These are phyloP conservation scores for Aspergillus baeticus DNA, from an alignment of 495 filamentous ascomycete genomes.

Conservation along the genomic window DNA sequence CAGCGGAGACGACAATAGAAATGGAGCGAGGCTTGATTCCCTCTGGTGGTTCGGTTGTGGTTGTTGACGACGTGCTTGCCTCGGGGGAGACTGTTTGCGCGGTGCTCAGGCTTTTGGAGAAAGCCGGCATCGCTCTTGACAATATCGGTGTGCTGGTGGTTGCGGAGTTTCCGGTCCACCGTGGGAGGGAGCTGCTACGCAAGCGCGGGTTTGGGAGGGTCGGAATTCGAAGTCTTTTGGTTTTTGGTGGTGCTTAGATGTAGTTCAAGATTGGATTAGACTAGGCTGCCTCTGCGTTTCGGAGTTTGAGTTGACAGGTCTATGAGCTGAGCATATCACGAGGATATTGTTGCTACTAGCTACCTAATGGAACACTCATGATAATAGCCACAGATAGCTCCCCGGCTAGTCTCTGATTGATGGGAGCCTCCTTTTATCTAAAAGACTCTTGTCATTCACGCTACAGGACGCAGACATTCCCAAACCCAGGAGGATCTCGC, in stretches of 20 bases:
- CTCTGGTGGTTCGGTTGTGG: slow-evolving; percentile 47
- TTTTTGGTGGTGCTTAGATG: slow-evolving; percentile 41
- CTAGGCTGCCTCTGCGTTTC: too few relatives aligned
- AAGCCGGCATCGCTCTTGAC: slow-evolving; percentile 43
- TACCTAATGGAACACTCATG: too few relatives aligned
- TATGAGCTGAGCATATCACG: too few relatives aligned
- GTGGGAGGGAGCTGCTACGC: slow-evolving; percentile 53
- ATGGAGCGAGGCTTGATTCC: slow-evolving; percentile 49
- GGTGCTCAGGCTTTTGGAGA: slow-evolving; percentile 49
- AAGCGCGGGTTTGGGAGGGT: slow-evolving; percentile 54
- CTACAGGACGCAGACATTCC: too few relatives aligned
- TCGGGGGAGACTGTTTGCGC: slow-evolving; percentile 60
- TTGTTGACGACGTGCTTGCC: slow-evolving; percentile 65
- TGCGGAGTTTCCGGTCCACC: slow-evolving; percentile 62
- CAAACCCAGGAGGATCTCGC: slow-evolving; percentile 33
- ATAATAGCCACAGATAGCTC: too few relatives aligned
- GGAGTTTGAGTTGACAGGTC: too few relatives aligned
- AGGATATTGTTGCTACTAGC: too few relatives aligned
- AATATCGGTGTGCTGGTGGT: slow-evolving; percentile 55
- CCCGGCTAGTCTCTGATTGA: too few relatives aligned
- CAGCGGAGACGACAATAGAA: slow-evolving; percentile 47
- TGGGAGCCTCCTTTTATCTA: too few relatives aligned
- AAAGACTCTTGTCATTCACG: too few relatives aligned
- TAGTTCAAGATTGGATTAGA: too few relatives aligned
- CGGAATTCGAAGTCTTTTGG: slow-evolving; percentile 57